Evolutionary conservation across 306 rosid genomes (phyloP), one percentile per base, ranked within the genome.

Genomic region (Senna tora): DNA sequence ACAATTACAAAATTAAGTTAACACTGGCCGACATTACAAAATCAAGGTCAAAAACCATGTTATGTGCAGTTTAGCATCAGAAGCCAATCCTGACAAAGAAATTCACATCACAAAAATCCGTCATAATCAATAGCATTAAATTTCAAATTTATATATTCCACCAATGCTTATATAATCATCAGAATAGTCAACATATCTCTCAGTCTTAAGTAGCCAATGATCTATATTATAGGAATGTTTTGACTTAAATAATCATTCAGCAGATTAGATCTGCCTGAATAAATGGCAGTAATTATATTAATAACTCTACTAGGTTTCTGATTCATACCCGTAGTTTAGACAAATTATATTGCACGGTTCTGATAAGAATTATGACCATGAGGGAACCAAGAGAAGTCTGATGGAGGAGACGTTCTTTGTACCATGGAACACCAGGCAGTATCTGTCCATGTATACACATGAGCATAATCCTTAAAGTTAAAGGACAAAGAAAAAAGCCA

Each of bases 361-460:
- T 87, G 86, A 95, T 92, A 75, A 95, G 92, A 74, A 89, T 89
- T 78, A 91, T 80, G 64, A 95, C 96, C 93, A 89, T 80, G 86
- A 95, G 87, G 66, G 99, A 95, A 80, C 97, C 99, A 64, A 91
- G 99, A 73, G 97, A 91, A 53, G 90, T 89, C 73, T 89, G 99
- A 82, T 91, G 93, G 80, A 95, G 99, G 67, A 91, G 91, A 67
- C 97, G 97, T 71, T 95, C 99, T 86, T 89, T 95, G 84, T 91
- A 91, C 99, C 99, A 95, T 63, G 99, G 88, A 73, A 95, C 96
- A 71, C 77, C 87, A 9, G 90, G 82, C 83, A 95, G 85, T 36
- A 91, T 83, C 99, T 95, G 96, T 61, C 39, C 80, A 77, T 12
- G 65, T 13, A 72, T 50, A 38, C 57, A 62, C 41, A 78, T 79